phyloP scores from a whole-genome alignment of 306 rosid species.

The Trichosanthes cucumerina region DNA sequence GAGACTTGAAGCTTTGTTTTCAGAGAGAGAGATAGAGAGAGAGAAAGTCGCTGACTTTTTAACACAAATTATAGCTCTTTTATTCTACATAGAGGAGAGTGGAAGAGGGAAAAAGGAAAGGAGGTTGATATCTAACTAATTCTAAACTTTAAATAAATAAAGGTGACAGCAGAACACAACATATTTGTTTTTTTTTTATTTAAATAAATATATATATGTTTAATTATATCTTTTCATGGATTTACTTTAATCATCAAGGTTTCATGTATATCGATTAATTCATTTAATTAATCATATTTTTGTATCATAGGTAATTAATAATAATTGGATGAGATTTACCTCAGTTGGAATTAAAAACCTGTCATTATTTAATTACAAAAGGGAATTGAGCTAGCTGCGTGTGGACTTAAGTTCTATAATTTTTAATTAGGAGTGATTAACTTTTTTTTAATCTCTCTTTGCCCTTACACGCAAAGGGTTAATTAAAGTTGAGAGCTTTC shows the following conservation, averaged over 20 bases:
- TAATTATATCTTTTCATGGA: background rate
- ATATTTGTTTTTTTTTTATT: background rate
- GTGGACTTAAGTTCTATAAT: background rate
- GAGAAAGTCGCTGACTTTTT: constrained; percentile 84
- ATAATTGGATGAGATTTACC: background rate
- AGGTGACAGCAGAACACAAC: background rate
- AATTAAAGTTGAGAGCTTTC: background rate
- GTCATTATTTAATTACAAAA: background rate
- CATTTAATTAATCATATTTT: background rate
- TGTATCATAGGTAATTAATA: background rate
- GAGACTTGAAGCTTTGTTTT: constrained; percentile 12
- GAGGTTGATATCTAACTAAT: constrained; percentile 21
- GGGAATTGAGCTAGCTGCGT: background rate
- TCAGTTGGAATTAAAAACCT: background rate
- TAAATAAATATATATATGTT: too few relatives aligned
- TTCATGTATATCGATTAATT: too few relatives aligned
- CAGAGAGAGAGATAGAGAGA: constrained; percentile 7
- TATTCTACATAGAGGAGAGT: constrained; percentile 16
- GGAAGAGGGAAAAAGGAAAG: constrained; percentile 18
- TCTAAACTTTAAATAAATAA: background rate
- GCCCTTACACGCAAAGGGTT: constrained; percentile 5
- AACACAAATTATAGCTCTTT: constrained; percentile 37
- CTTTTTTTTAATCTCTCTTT: background rate
- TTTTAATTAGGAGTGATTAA: background rate
- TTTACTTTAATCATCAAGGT: background rate